A percentile compares a stretch with the other conserved stretches of the same genome.
Conservation (phyloP, 257 asterid species). For the Fraxinus anomala region DNA sequence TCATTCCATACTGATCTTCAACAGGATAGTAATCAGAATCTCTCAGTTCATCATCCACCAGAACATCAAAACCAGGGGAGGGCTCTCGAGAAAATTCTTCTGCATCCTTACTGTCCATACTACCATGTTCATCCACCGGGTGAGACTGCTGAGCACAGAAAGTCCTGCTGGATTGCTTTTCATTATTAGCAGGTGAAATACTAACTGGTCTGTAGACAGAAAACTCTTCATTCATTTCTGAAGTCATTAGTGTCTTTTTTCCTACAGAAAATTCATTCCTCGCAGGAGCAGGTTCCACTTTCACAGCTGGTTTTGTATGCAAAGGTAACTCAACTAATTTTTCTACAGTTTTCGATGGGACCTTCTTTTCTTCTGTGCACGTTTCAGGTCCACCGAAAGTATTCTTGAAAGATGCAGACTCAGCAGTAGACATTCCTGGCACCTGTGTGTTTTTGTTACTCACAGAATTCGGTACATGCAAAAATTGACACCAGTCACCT, state of each 20-base stretch:
- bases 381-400: conserved; percentile 40
- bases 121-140: conserved; percentile 43
- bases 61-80: conserved; percentile 95
- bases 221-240: conserved; percentile 26
- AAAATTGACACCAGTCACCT: conserved; percentile 89
- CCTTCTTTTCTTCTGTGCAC: conserved; percentile 41
- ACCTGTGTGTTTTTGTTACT: conserved; percentile 45
- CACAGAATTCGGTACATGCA: conserved; percentile 56
- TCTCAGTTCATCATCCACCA: conserved; percentile 74
- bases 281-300: conserved; percentile 33
- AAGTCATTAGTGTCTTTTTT: conserved; percentile 31
- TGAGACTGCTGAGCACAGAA: conserved; percentile 38
- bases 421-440: conserved; percentile 38
- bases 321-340: conserved; percentile 37
- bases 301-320: conserved; percentile 28
- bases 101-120: conserved; percentile 44
- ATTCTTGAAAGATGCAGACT: conserved; percentile 36
- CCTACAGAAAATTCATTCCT: conserved; percentile 37
- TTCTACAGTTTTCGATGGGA: conserved; percentile 31
- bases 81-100: conserved; percentile 82
- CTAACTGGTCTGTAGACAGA: conserved; percentile 28
- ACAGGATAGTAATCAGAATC: conserved; percentile 68
- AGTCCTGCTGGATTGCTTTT: conserved; percentile 38
- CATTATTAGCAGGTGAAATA: conserved; percentile 35
- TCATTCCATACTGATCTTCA: conserved; percentile 67